phyloP scores from a whole-genome alignment of 352 stramenopile genomes.

The Phytophthora boehmeriae region DNA sequence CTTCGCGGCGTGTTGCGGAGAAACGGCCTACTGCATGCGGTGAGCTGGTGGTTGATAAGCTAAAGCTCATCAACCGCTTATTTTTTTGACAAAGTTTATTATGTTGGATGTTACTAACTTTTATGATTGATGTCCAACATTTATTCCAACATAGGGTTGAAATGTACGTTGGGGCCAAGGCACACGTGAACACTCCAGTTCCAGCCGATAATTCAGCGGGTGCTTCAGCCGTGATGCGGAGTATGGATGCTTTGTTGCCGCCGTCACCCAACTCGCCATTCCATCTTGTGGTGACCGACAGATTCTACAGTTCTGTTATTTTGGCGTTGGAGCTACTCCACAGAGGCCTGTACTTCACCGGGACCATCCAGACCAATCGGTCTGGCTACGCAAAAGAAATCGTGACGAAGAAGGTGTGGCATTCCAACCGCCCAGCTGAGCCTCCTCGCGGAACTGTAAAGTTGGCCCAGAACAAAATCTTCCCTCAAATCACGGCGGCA shows the following conservation, averaged over 20 bases:
- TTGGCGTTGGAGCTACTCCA: conserved; percentile 9
- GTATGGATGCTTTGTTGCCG: neutral
- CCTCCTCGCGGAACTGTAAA: neutral
- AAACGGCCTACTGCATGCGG: no score
- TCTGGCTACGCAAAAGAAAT: conserved; percentile 1
- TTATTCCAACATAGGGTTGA: conserved; percentile 7
- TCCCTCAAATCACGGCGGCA: neutral
- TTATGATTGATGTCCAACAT: neutral
- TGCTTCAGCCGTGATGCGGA: neutral
- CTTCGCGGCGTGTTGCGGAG: no score
- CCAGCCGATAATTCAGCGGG: neutral
- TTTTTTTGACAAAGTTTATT: neutral
- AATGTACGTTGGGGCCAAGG: neutral
- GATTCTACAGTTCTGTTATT: conserved; percentile 15
- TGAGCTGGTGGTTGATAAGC: no score
- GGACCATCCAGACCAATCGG: conserved; percentile 4
- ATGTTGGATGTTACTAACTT: neutral
- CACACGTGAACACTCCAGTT: neutral
- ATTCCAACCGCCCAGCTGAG: neutral
- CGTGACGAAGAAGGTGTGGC: neutral
- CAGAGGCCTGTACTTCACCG: no score
- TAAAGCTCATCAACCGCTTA: no score
- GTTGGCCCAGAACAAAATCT: neutral
- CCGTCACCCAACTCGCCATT: conserved; percentile 8
- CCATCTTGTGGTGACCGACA: conserved; percentile 13